Conservation (phyloP, 2,329 filamentous ascomycete genomes). For the Neonectria hederae region DNA sequence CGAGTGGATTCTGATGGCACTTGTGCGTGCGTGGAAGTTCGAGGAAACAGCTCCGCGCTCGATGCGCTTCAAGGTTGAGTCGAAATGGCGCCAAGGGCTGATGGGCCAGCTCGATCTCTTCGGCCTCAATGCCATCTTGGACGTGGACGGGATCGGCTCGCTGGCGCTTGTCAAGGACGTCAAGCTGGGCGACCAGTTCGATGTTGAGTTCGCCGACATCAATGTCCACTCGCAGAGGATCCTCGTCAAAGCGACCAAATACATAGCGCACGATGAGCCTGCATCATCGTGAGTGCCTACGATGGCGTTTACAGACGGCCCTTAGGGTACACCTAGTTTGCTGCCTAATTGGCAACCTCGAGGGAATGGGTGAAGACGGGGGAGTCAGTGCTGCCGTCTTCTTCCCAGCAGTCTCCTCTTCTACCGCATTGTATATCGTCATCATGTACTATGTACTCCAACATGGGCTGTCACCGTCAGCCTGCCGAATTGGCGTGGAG, state of each 20-base stretch:
- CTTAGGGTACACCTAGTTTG: not conserved
- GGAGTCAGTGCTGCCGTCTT: not conserved
- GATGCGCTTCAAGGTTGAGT: conserved; percentile 59
- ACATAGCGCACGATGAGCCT: conserved; percentile 26
- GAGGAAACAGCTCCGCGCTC: conserved; percentile 58
- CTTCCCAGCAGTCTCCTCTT: not conserved
- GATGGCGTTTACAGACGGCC: not conserved
- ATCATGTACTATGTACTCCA: not conserved
- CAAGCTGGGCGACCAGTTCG: conserved; percentile 61
- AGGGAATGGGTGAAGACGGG: not conserved
- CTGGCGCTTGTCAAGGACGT: conserved; percentile 55
- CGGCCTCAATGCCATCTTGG: conserved; percentile 55
- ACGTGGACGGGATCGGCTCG: conserved; percentile 50
- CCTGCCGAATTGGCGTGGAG: conserved; percentile 5
- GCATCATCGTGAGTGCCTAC: not conserved
- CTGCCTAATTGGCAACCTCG: not conserved
- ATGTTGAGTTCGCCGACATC: conserved; percentile 64
- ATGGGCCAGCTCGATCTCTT: conserved; percentile 62
- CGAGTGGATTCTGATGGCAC: conserved; percentile 68
- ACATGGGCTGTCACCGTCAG: not conserved
- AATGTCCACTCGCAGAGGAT: conserved; percentile 60
- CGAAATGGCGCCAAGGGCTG: conserved; percentile 48
- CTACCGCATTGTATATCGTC: not conserved
- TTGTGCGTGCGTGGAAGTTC: conserved; percentile 68
- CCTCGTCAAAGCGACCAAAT: conserved; percentile 56